Evolutionary conservation across 73 alveolate genomes (phyloP).

Genomic region (Durusdinium trenchii): DNA sequence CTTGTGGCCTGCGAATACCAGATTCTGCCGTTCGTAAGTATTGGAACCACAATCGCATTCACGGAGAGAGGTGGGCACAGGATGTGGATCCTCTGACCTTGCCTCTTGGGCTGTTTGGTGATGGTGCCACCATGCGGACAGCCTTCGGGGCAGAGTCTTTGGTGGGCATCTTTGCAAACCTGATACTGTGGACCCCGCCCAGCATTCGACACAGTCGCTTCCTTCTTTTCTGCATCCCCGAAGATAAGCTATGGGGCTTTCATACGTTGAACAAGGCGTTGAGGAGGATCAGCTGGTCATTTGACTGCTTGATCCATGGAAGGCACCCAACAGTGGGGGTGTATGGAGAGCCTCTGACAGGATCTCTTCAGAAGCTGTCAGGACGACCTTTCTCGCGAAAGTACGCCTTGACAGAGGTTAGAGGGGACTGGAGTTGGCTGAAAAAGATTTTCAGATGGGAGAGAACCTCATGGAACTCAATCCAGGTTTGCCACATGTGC

Average conservation of each 20-base stretch:
- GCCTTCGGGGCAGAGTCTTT: background rate
- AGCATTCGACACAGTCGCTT: background rate
- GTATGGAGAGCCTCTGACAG: background rate
- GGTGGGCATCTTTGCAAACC: background rate
- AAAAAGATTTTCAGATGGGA: background rate
- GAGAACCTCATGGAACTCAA: background rate
- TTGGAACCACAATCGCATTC: background rate
- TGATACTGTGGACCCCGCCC: background rate
- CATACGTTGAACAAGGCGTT: background rate
- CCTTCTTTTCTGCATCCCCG: background rate
- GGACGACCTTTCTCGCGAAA: background rate
- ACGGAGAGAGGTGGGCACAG: background rate
- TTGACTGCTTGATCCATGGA: background rate
- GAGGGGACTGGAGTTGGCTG: conserved; percentile 35
- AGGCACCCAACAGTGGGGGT: background rate
- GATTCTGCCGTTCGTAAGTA: background rate
- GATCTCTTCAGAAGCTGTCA: background rate
- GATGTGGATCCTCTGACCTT: background rate
- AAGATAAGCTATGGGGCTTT: background rate
- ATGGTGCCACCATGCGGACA: background rate
- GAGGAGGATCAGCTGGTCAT: background rate
- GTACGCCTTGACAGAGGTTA: background rate
- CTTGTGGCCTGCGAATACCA: background rate
- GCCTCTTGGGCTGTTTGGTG: background rate
- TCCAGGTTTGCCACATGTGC: background rate